These are phyloP conservation scores for Canavalia gladiata DNA, from an alignment of 306 rosid species.

Conservation along the genomic window DNA sequence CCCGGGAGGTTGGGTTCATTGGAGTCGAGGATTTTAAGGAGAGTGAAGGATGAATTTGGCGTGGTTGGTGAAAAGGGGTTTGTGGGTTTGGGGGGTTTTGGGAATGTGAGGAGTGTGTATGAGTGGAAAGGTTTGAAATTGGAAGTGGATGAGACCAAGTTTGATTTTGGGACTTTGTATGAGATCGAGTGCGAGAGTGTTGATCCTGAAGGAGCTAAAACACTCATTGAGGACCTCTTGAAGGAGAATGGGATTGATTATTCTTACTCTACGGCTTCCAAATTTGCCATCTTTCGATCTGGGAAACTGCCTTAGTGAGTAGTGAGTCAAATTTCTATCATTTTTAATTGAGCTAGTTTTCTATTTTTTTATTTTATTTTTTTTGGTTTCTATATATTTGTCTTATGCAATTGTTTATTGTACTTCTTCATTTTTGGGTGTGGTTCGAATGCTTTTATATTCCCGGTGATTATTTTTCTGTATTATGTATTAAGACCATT, in stretches of 20 bases:
- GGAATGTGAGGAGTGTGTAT: slow-evolving; percentile 81
- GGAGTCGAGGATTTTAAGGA: slow-evolving; percentile 79
- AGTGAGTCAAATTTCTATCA: background rate
- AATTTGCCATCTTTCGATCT: slow-evolving; percentile 73
- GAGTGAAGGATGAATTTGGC: slow-evolving; percentile 84
- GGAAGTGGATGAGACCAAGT: slow-evolving; percentile 89
- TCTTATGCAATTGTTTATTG: background rate
- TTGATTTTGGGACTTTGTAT: slow-evolving; percentile 72
- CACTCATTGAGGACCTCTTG: slow-evolving; percentile 71
- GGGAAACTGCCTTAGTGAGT: slow-evolving; percentile 57
- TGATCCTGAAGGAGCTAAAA: slow-evolving; percentile 79
- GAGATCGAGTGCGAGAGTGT: slow-evolving; percentile 92
- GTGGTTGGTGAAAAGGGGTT: slow-evolving; percentile 56
- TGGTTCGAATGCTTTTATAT: background rate
- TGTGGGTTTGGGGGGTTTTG: slow-evolving; percentile 82
- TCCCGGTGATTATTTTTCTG: background rate
- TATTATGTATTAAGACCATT: background rate
- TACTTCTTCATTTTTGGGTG: background rate
- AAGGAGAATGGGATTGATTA: slow-evolving; percentile 71
- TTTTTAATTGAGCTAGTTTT: background rate
- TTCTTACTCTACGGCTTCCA: slow-evolving; percentile 69
- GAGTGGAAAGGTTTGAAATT: slow-evolving; percentile 90
- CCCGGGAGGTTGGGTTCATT: slow-evolving; percentile 60
- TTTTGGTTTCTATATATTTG: background rate
- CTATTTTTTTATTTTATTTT: no score